A percentile compares a stretch with the other conserved stretches of the same genome.
These are phyloP conservation scores for Leccinum imitatum DNA, from an alignment of 768 basidiomycete species.

Conservation along the genomic window DNA sequence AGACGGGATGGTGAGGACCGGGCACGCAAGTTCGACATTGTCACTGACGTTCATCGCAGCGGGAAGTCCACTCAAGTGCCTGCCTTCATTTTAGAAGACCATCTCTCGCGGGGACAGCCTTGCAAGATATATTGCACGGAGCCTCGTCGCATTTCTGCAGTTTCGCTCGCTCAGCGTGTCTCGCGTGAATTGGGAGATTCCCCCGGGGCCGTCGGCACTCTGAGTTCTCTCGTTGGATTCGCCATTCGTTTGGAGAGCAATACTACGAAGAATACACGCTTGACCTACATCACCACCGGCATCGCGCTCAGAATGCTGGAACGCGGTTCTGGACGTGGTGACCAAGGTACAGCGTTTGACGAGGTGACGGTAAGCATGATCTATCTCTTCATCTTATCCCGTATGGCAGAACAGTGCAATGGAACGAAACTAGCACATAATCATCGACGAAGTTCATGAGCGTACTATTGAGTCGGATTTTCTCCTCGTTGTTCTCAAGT, in stretches of 20 bases:
- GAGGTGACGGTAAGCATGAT: constrained; percentile 80
- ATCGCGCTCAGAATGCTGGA: constrained; percentile 98
- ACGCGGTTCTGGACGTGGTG: constrained; percentile 65
- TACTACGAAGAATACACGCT: constrained; percentile 71
- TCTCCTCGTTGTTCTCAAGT: constrained; percentile 88
- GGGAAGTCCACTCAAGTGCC: constrained; percentile 98
- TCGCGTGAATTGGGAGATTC: constrained; percentile 90
- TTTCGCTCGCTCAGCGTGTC: constrained; percentile 92
- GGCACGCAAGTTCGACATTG: constrained; percentile 34
- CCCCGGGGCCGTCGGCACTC: constrained; percentile 72
- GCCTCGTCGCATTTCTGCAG: constrained; percentile 92
- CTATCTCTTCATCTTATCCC: constrained; percentile 3
- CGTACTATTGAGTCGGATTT: constrained; percentile 98
- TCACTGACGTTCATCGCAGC: constrained; percentile 39
- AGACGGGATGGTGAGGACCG: constrained; percentile 66
- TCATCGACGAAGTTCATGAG: constrained; percentile 98
- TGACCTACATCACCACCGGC: constrained; percentile 90
- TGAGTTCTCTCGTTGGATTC: constrained; percentile 84
- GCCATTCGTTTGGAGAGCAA: constrained; percentile 92
- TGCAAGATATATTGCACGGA: constrained; percentile 96
- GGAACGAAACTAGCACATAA: constrained; percentile 64
- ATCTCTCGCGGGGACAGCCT: constrained; percentile 71
- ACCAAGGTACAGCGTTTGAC: constrained; percentile 81
- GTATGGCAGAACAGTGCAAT: constrained; percentile 1
- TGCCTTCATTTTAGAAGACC: constrained; percentile 89